Percentiles rank a stretch among this genome's conserved stretches.
Evolutionary conservation across 2,329 filamentous ascomycete genomes (phyloP).

Genomic region (Orbilia oligospora): DNA sequence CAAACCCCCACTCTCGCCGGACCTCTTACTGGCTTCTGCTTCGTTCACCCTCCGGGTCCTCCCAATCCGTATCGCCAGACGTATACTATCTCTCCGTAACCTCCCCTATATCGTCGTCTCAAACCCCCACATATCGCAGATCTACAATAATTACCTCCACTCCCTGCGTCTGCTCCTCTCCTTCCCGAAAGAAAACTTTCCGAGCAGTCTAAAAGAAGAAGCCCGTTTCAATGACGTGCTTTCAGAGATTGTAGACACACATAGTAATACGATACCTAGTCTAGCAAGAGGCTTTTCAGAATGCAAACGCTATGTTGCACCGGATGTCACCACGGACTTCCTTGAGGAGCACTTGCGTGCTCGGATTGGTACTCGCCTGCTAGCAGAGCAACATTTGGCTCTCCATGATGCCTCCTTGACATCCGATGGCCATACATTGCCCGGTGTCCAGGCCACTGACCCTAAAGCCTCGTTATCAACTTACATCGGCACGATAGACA

Average conservation of each 20-base stretch:
- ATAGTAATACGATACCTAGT: conserved; percentile 93
- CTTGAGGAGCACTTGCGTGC: conserved; percentile 94
- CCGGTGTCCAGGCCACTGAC: conserved; percentile 60
- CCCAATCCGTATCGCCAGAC: conserved; percentile 90
- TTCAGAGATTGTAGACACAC: conserved; percentile 93
- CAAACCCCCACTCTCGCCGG: conserved; percentile 26
- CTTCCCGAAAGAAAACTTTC: conserved; percentile 78
- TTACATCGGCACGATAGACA: conserved; percentile 97
- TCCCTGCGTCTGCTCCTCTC: conserved; percentile 91
- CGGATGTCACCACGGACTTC: conserved; percentile 87
- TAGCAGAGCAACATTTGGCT: conserved; percentile 97
- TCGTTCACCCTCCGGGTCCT: conserved; percentile 96
- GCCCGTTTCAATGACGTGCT: conserved; percentile 92
- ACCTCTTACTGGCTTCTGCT: conserved; percentile 83
- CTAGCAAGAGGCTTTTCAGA: conserved; percentile 94
- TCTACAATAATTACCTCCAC: conserved; percentile 96
- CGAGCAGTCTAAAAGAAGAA: conserved; percentile 86
- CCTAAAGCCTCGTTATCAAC: conserved; percentile 67
- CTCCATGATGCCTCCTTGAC: conserved; percentile 76
- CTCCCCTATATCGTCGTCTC: conserved; percentile 97
- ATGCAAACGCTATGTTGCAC: conserved; percentile 88
- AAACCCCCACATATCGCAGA: conserved; percentile 94
- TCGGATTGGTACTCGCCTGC: conserved; percentile 90
- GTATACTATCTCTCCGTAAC: conserved; percentile 92
- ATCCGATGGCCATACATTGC: conserved; percentile 65